phyloP scores from a whole-genome alignment of 2,329 filamentous ascomycete species.

The Curvularia sp. region DNA sequence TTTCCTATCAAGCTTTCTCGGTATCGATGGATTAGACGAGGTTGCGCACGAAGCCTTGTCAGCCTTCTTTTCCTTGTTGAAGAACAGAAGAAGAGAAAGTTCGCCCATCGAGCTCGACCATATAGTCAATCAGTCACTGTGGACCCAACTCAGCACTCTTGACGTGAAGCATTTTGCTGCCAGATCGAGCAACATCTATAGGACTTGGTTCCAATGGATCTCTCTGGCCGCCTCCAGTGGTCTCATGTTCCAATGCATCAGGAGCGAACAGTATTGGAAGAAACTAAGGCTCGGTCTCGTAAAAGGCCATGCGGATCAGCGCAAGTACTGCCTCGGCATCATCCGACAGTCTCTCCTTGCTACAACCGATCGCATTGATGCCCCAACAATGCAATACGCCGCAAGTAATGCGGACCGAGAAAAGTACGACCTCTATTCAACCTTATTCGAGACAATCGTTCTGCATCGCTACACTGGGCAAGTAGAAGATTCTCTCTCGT shows the following conservation, averaged over 20 bases:
- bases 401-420: slow-evolving; percentile 28
- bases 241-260: slow-evolving; percentile 31
- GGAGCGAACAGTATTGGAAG: slow-evolving; percentile 51
- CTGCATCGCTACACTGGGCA: slow-evolving; percentile 60
- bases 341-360: slow-evolving; percentile 51
- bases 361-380: slow-evolving; percentile 37
- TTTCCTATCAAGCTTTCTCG: slow-evolving; percentile 32
- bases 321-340: slow-evolving; percentile 57
- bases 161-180: slow-evolving; percentile 26
- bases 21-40: slow-evolving; percentile 30
- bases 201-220: slow-evolving; percentile 50
- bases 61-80: slow-evolving; percentile 33
- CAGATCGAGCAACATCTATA: slow-evolving; percentile 37
- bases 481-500: slow-evolving; percentile 55
- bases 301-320: slow-evolving; percentile 55
- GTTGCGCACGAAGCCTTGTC: slow-evolving; percentile 38
- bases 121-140: slow-evolving; percentile 35
- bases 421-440: slow-evolving; percentile 55
- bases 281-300: slow-evolving; percentile 50
- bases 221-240: slow-evolving; percentile 27
- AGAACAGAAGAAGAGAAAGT: background rate
- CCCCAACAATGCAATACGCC: slow-evolving; percentile 32
- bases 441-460: slow-evolving; percentile 58
- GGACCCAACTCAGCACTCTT: slow-evolving; percentile 31
- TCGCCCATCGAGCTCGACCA: background rate